Percentiles rank a stretch among this genome's conserved stretches.
Conservation (phyloP, 148 eudicot genomes). For the Fagopyrum homotropicum region DNA sequence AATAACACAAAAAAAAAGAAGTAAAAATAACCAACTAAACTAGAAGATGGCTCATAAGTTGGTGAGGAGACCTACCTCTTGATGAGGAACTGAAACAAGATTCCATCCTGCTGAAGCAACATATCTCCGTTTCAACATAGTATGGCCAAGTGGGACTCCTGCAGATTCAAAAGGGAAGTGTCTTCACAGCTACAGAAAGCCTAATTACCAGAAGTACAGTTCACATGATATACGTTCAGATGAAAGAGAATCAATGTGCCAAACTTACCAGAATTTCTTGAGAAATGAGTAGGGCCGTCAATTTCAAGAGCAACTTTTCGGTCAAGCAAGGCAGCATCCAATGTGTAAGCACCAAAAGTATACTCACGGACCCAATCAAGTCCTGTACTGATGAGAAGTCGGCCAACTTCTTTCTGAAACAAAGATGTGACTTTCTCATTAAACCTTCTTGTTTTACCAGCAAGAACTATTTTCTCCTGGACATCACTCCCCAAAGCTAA, state of each 20-base stretch:
- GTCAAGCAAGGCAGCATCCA: slow-evolving; percentile 81
- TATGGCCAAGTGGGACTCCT: slow-evolving; percentile 91
- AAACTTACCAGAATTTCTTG: slow-evolving; percentile 65
- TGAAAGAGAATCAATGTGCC: no score
- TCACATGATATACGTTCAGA: neutral
- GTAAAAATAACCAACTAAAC: neutral
- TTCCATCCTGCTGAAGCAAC: slow-evolving; percentile 87
- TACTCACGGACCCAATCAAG: slow-evolving; percentile 80
- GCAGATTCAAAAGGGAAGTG: slow-evolving; percentile 18
- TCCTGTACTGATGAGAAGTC: slow-evolving; percentile 80
- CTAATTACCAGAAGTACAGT: neutral
- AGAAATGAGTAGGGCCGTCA: slow-evolving; percentile 95
- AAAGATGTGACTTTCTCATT: slow-evolving; percentile 79
- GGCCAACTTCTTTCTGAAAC: slow-evolving; percentile 86
- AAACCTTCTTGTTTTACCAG: slow-evolving; percentile 81
- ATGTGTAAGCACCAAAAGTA: slow-evolving; percentile 58
- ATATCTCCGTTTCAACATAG: slow-evolving; percentile 74
- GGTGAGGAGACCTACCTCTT: slow-evolving; percentile 42
- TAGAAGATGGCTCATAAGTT: neutral
- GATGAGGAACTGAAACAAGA: slow-evolving; percentile 59
- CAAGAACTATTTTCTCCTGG: slow-evolving; percentile 57
- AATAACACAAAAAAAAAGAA: neutral
- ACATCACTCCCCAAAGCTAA: slow-evolving; percentile 47
- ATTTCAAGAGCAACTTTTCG: slow-evolving; percentile 77
- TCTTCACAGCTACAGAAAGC: neutral